Evolutionary conservation across 2,329 filamentous ascomycete genomes (phyloP).

Genomic region (Aspergillus proliferans): DNA sequence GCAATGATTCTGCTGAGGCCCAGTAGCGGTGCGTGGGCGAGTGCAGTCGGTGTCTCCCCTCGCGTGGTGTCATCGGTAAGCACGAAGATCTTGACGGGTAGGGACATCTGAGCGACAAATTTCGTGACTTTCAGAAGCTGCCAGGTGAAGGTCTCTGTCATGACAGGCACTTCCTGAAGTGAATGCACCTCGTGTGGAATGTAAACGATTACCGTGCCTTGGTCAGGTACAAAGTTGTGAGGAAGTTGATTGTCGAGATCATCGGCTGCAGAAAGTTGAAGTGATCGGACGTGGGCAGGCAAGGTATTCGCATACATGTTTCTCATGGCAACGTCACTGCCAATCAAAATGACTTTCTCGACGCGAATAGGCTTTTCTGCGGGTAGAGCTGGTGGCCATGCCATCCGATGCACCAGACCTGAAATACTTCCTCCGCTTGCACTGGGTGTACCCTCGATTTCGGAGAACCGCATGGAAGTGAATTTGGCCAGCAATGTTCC

Average conservation of each 20-base stretch:
- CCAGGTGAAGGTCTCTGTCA: constrained; percentile 2
- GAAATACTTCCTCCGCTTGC: constrained; percentile 17
- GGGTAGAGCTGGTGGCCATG: constrained; percentile 33
- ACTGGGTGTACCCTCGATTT: constrained; percentile 30
- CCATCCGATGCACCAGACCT: constrained; percentile 31
- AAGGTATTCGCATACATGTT: neutral
- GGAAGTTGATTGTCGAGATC: neutral
- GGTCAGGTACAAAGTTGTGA: neutral
- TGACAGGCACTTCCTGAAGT: neutral
- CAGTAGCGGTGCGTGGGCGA: constrained; percentile 31
- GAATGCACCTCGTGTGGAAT: constrained; percentile 4
- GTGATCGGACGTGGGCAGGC: neutral
- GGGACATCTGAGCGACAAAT: neutral
- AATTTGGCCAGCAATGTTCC: constrained; percentile 29
- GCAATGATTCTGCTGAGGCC: constrained; percentile 36
- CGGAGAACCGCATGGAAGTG: constrained; percentile 33
- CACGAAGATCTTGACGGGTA: constrained; percentile 21
- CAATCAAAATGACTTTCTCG: constrained; percentile 5
- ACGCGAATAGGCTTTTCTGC: constrained; percentile 25
- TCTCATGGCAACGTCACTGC: neutral
- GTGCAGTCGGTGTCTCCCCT: constrained; percentile 20
- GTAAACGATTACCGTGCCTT: constrained; percentile 8
- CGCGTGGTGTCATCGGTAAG: constrained; percentile 22
- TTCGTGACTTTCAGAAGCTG: constrained; percentile 7
- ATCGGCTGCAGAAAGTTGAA: neutral